Evolutionary conservation across 345 rosid genomes (phyloP).

Genomic region (Aegle marmelos): DNA sequence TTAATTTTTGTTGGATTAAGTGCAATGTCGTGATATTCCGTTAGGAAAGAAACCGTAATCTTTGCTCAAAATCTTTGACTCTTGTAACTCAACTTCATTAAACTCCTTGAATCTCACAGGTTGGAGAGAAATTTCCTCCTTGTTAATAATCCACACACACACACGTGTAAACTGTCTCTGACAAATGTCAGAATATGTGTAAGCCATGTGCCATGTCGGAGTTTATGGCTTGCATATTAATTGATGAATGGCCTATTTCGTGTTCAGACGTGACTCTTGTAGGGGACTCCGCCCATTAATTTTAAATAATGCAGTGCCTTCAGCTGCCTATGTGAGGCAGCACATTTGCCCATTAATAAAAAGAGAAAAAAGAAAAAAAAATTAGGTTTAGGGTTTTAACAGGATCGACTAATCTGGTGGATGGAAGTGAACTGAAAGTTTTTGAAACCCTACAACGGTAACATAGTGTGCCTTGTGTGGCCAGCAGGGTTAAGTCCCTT

Average conservation of each 20-base stretch:
- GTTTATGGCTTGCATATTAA: slow-evolving; percentile 26
- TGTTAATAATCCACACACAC: slow-evolving; percentile 14
- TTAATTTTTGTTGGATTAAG: slow-evolving; percentile 12
- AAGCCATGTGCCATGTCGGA: slow-evolving; percentile 51
- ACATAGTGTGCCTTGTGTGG: slow-evolving; percentile 28
- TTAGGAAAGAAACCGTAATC: slow-evolving; percentile 12
- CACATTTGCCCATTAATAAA: background rate
- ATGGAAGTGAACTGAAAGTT: slow-evolving; percentile 2
- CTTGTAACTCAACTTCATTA: slow-evolving; percentile 5
- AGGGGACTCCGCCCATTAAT: slow-evolving; percentile 27
- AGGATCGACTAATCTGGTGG: background rate
- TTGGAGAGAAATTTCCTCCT: background rate
- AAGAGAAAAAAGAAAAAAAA: background rate
- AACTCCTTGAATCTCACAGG: slow-evolving; percentile 18
- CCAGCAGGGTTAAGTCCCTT: slow-evolving; percentile 24
- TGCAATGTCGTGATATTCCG: background rate
- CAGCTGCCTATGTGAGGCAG: slow-evolving; percentile 7
- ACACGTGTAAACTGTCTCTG: slow-evolving; percentile 24
- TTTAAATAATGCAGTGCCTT: slow-evolving; percentile 6
- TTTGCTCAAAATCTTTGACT: slow-evolving; percentile 38
- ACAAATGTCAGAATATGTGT: slow-evolving; percentile 29
- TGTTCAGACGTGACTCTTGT: slow-evolving; percentile 26
- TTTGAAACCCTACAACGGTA: slow-evolving; percentile 18
- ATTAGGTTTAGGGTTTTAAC: background rate
- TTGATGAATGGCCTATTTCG: slow-evolving; percentile 32